Evolutionary conservation across 2,329 filamentous ascomycete genomes (phyloP).

Genomic region (Aspergillus sp.): DNA sequence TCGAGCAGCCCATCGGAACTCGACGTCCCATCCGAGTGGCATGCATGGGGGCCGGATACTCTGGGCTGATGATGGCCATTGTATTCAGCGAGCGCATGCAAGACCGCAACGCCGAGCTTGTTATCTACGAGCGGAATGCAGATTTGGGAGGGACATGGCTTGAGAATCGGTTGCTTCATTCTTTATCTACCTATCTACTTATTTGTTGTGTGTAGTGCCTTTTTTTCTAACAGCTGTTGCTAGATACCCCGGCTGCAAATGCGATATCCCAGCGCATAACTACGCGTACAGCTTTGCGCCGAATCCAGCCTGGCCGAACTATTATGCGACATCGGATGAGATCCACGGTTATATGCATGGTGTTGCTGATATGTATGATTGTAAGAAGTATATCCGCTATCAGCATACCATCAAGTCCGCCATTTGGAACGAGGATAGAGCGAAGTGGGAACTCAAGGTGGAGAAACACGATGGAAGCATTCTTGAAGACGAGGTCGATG

Average conservation of each 20-base stretch:
- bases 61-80: conserved; percentile 28
- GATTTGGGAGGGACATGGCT: conserved; percentile 35
- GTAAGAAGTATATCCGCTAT: conserved; percentile 38
- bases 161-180: conserved; percentile 27
- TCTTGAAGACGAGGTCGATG: conserved; percentile 18
- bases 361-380: conserved; percentile 38
- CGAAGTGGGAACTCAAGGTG: conserved; percentile 19
- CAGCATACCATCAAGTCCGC: conserved; percentile 36
- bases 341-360: conserved; percentile 45
- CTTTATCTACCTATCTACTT: not conserved
- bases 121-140: conserved; percentile 29
- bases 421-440: conserved; percentile 32
- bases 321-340: conserved; percentile 41
- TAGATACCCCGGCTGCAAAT: conserved; percentile 34
- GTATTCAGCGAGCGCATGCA: conserved; percentile 10
- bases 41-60: conserved; percentile 19
- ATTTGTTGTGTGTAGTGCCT: not conserved
- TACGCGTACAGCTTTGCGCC: conserved; percentile 45
- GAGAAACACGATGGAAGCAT: not conserved
- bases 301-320: conserved; percentile 44
- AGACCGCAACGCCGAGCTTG: conserved; percentile 18
- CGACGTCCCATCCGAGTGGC: conserved; percentile 12
- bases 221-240: no score
- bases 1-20: conserved; percentile 11
- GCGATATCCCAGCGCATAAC: conserved; percentile 26